Evolutionary conservation across 768 basidiomycete species (phyloP).

Genomic region (Trametes meyenii): DNA sequence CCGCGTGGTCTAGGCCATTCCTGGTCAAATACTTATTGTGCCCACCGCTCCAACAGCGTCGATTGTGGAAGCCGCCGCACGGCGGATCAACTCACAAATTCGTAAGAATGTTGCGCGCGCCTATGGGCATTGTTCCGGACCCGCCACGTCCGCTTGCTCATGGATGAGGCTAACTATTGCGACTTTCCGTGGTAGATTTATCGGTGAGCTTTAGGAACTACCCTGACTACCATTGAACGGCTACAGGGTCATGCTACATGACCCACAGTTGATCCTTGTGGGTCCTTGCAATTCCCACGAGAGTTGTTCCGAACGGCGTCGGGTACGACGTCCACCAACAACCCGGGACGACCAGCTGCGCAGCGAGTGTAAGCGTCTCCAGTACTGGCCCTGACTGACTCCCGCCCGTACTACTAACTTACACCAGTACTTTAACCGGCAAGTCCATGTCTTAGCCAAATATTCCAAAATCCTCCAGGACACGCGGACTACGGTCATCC

Average conservation of each 20-base stretch:
- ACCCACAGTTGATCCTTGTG: constrained; percentile 34
- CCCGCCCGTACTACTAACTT: too few relatives aligned
- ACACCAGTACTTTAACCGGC: too few relatives aligned
- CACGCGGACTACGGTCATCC: too few relatives aligned
- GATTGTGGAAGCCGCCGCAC: constrained; percentile 10
- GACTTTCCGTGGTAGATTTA: too few relatives aligned
- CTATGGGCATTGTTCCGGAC: constrained; percentile 6
- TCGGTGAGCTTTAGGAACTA: too few relatives aligned
- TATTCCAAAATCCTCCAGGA: too few relatives aligned
- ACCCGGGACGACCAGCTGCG: too few relatives aligned
- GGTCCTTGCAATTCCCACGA: constrained; percentile 28
- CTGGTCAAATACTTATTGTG: constrained; percentile 15
- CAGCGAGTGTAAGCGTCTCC: too few relatives aligned
- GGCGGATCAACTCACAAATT: constrained; percentile 10
- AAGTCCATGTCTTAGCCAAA: too few relatives aligned
- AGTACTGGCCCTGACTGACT: too few relatives aligned
- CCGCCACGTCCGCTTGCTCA: background rate
- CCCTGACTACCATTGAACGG: too few relatives aligned
- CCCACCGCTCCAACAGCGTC: background rate
- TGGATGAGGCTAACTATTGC: background rate
- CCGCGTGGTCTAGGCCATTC: constrained; percentile 12
- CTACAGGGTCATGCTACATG: background rate
- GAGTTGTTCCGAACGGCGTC: background rate
- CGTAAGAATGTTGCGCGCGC: background rate
- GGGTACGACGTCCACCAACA: too few relatives aligned